Base-by-base conservation (phyloP, 2,329 filamentous ascomycete genomes). In the Teratosphaeria viscida region DNA sequence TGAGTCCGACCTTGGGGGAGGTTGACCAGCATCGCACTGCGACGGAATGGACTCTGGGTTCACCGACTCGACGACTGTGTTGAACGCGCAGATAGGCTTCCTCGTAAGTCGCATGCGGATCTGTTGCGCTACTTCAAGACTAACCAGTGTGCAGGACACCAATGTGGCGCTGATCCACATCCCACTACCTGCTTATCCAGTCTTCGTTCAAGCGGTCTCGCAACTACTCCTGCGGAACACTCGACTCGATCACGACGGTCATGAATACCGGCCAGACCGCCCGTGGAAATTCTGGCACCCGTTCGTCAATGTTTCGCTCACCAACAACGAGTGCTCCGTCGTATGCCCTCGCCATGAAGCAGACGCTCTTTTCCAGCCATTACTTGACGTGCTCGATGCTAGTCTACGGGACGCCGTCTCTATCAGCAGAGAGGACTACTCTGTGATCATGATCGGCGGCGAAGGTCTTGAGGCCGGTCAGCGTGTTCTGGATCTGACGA, bases 251-350 rank as follows among this genome's bases (percentile, higher is more conserved):
- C 71, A 73, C 58, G 73, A 75, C 52, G 74, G 75, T 54, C 64
- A 74, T 10, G 70, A 74, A 37, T 67, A 70, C 12, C 59, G 69
- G 60, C 64, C 67, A 14, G 69, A 68, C 27, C 73, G 71, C 59
- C 71, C 73, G 16, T 79, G 76, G 80, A 76, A 75, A 16, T 78
- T 72, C 63, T 78, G 79, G 70, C 88, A 94, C 74, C 85, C 85
- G 53, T 97, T 99, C 74, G 82, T 96, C 72, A 97, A 97, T 73
- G 85, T 99, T 66, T 95, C 90, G 63, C 83, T 97, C 68, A 97
- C 92, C 0, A 90, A 91, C 0, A 83, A 95, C 59, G 94, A 96
- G 74, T 95, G 90, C 76, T 96, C 91, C 3, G 82, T 99, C 57
- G 90, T 95, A 58, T 97, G 92, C 71, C 88, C 92, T 63, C 84